phyloP scores from a whole-genome alignment of 305 asterid species.

The Fraxinus angustifolia region DNA sequence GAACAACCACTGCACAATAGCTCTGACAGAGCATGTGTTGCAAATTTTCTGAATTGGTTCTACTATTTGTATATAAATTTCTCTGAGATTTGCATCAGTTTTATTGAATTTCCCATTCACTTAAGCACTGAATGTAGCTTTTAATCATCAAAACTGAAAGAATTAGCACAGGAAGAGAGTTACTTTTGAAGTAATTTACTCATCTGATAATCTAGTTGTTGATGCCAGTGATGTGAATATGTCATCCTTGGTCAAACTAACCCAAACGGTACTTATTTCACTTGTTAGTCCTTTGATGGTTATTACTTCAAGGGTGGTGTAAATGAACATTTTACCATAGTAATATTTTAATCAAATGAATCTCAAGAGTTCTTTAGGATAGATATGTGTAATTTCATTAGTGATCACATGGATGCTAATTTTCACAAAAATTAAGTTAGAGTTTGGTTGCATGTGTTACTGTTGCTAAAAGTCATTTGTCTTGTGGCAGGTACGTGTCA shows the following conservation, averaged over 20 bases:
- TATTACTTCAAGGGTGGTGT: neutral
- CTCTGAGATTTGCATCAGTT: neutral
- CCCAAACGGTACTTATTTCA: neutral
- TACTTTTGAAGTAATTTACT: neutral
- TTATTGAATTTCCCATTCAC: neutral
- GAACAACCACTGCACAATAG: neutral
- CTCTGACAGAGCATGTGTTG: neutral
- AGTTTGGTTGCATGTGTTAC: neutral
- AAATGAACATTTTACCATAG: neutral
- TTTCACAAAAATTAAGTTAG: neutral
- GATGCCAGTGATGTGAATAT: neutral
- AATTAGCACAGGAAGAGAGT: neutral
- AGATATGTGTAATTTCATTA: neutral
- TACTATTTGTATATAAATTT: neutral
- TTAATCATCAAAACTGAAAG: neutral
- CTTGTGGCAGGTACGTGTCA: slow-evolving; percentile 52
- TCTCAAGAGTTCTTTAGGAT: neutral
- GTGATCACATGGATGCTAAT: neutral
- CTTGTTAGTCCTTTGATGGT: neutral
- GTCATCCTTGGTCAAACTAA: neutral
- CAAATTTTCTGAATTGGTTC: neutral
- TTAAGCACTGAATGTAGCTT: neutral
- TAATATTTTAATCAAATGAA: neutral
- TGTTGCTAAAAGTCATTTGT: neutral
- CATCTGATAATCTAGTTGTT: neutral